phyloP scores from a whole-genome alignment of 345 rosid genomes.

The Brassica incana region DNA sequence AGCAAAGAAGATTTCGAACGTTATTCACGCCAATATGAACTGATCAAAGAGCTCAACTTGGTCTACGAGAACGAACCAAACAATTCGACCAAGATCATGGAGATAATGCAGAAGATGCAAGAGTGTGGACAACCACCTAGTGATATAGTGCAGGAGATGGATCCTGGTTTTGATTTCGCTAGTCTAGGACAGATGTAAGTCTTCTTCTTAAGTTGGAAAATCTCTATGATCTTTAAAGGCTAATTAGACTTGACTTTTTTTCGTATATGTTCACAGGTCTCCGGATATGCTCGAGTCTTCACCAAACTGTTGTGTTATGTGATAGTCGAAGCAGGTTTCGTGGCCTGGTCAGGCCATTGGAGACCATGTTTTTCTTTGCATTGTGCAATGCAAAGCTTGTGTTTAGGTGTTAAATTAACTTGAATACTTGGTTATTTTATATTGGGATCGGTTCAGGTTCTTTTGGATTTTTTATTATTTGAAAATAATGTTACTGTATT shows the following conservation, averaged over 20 bases:
- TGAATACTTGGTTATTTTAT: background rate
- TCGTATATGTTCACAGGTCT: constrained; percentile 48
- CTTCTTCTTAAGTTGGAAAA: background rate
- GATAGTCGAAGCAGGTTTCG: constrained; percentile 30
- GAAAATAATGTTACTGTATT: constrained; percentile 2
- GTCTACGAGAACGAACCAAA: constrained; percentile 83
- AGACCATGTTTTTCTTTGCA: constrained; percentile 1
- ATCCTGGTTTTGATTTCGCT: constrained; percentile 81
- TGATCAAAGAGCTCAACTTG: constrained; percentile 73
- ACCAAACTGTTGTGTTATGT: constrained; percentile 77
- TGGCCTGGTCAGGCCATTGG: constrained; percentile 4
- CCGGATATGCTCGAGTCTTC: constrained; percentile 77
- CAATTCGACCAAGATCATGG: constrained; percentile 74
- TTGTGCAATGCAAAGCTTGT: constrained; percentile 22
- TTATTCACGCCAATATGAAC: constrained; percentile 66
- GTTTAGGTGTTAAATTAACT: background rate
- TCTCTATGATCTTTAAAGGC: background rate
- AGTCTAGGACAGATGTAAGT: constrained; percentile 85
- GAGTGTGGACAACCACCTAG: constrained; percentile 98
- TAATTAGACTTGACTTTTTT: background rate
- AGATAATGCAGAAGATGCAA: constrained; percentile 99
- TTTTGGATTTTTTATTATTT: background rate
- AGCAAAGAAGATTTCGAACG: constrained; percentile 68
- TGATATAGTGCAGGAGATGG: constrained; percentile 87
- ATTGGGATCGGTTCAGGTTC: background rate